Evolutionary conservation across 1,284 basidiomycete genomes (phyloP).

Genomic region (Microbotryomycetes sp.): DNA sequence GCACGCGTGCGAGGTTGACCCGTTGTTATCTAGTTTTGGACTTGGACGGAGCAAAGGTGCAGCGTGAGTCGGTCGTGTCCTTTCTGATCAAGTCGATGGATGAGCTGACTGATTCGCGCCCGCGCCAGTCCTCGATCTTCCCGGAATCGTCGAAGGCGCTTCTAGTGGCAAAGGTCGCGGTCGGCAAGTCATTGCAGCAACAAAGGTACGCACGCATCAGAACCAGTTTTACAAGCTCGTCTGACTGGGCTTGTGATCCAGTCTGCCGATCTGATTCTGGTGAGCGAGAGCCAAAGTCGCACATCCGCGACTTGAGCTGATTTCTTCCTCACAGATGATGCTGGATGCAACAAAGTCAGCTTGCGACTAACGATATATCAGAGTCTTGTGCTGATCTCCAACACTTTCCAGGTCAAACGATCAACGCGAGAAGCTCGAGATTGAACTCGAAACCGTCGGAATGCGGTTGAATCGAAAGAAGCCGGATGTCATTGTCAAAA

Average conservation of each 20-base stretch:
- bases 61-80: conserved; percentile 44
- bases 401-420: conserved; percentile 55
- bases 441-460: conserved; percentile 91
- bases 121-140: conserved; percentile 67
- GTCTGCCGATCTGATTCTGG: conserved; percentile 81
- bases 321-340: conserved; percentile 53
- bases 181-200: conserved; percentile 72
- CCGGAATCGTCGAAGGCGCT: conserved; percentile 96
- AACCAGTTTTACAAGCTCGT: neutral
- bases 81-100: neutral
- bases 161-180: conserved; percentile 88
- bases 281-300: too few relatives aligned
- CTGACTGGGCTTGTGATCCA: conserved; percentile 51
- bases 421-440: conserved; percentile 77
- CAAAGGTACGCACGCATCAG: conserved; percentile 50
- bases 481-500: conserved; percentile 58
- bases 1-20: neutral
- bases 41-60: conserved; percentile 84
- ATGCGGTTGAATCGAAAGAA: conserved; percentile 83
- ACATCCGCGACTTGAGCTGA: neutral
- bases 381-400: neutral
- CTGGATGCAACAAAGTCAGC: conserved; percentile 81
- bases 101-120: neutral
- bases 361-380: neutral
- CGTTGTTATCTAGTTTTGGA: conserved; percentile 58